These are phyloP conservation scores for Paecilomyces dactylethromorphus DNA, from an alignment of 2,329 filamentous ascomycete genomes.

Conservation along the genomic window DNA sequence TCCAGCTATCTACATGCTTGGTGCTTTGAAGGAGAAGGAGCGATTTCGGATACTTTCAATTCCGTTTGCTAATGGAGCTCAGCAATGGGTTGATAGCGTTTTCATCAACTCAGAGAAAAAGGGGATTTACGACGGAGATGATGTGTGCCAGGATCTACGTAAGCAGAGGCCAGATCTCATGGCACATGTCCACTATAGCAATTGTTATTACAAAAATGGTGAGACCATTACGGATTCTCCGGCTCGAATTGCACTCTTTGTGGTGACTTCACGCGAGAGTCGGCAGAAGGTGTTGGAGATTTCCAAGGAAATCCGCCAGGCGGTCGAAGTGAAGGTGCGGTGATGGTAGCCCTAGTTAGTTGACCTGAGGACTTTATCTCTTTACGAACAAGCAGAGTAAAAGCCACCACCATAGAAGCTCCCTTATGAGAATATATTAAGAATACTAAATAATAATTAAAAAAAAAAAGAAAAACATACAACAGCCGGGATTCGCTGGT, in stretches of 20 bases:
- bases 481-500: conserved; percentile 12
- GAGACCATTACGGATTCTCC: not conserved
- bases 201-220: not conserved
- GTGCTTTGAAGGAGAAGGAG: not conserved
- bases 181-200: not conserved
- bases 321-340: no score
- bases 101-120: not conserved
- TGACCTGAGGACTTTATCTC: no score
- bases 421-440: not conserved
- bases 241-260: not conserved
- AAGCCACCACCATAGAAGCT: no score
- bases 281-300: not conserved
- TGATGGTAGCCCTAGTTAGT: no score
- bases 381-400: no score
- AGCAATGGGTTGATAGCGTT: not conserved
- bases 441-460: not conserved
- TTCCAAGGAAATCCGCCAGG: no score
- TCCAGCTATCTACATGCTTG: not conserved
- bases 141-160: not conserved
- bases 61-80: not conserved
- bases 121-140: not conserved
- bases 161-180: not conserved
- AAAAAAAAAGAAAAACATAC: conserved; percentile 10
- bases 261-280: not conserved
- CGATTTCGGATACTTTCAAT: not conserved